These are phyloP conservation scores for Ceratobasidium papillatum DNA, from an alignment of 1,284 basidiomycete genomes.

Conservation along the genomic window DNA sequence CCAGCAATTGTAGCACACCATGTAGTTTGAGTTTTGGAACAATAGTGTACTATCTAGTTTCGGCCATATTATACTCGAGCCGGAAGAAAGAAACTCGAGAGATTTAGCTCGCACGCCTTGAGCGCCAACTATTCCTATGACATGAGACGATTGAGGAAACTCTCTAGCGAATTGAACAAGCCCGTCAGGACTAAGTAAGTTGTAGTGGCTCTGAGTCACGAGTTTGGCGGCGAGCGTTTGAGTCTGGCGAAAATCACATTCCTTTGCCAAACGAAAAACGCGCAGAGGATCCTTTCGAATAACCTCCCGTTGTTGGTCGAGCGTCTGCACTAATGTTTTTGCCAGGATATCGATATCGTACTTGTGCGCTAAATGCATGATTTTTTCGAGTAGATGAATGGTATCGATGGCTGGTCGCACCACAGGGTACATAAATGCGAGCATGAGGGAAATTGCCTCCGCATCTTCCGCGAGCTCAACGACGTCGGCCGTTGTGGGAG, in stretches of 20 bases:
- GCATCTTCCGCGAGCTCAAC: slow-evolving; percentile 19
- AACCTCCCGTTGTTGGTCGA: neutral
- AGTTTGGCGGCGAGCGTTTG: neutral
- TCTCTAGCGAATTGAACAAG: neutral
- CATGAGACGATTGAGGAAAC: neutral
- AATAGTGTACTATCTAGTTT: too few species aligned
- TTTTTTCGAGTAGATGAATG: slow-evolving; percentile 6
- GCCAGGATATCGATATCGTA: slow-evolving; percentile 7
- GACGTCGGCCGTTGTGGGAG: neutral
- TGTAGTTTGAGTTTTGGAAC: too few species aligned
- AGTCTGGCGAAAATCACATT: neutral
- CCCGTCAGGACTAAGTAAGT: neutral
- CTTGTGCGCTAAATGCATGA: slow-evolving; percentile 5
- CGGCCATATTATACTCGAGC: neutral
- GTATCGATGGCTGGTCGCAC: neutral
- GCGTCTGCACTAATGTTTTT: neutral
- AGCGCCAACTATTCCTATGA: slow-evolving; percentile 1
- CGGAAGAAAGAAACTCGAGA: neutral
- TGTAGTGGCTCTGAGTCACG: neutral
- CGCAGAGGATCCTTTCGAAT: slow-evolving; percentile 1
- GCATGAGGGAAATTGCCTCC: slow-evolving; percentile 12
- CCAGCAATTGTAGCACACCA: neutral
- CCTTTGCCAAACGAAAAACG: neutral
- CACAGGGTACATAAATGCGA: slow-evolving; percentile 11
- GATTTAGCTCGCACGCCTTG: neutral